Conservation (phyloP, 495 filamentous ascomycete genomes). For the Astrocystis sublimbata region DNA sequence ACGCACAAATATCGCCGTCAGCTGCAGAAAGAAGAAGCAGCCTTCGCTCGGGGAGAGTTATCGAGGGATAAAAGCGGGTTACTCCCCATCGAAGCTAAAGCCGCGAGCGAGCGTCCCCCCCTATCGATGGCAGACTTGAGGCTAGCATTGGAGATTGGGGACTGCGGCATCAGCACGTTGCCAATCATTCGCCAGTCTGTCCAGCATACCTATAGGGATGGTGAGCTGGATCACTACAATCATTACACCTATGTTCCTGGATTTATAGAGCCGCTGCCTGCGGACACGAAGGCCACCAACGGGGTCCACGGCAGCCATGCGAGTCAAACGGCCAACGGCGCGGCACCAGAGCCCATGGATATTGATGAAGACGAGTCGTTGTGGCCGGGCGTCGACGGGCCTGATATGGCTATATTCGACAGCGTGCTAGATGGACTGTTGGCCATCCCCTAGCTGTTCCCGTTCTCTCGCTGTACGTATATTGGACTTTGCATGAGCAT, state of each 20-base stretch:
- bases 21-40: constrained; percentile 70
- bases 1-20: constrained; percentile 75
- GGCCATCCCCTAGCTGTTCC: constrained; percentile 37
- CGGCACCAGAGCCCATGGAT: constrained; percentile 58
- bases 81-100: constrained; percentile 73
- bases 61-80: constrained; percentile 67
- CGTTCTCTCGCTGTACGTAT: constrained; percentile 24
- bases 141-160: constrained; percentile 70
- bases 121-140: constrained; percentile 79
- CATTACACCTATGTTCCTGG: constrained; percentile 52
- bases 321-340: constrained; percentile 38
- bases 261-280: constrained; percentile 31
- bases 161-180: constrained; percentile 74
- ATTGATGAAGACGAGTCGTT: constrained; percentile 61
- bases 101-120: constrained; percentile 63
- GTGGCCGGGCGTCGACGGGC: constrained; percentile 71
- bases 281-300: constrained; percentile 36
- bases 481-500: constrained; percentile 6
- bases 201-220: constrained; percentile 70
- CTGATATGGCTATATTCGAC: constrained; percentile 65
- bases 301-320: constrained; percentile 33
- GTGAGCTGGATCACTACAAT: constrained; percentile 65
- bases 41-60: constrained; percentile 65
- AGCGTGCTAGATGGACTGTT: constrained; percentile 65
- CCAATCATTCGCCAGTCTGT: constrained; percentile 71